These are phyloP conservation scores for Volvox reticuliferus DNA, from an alignment of 139 green algal species.

Conservation along the genomic window DNA sequence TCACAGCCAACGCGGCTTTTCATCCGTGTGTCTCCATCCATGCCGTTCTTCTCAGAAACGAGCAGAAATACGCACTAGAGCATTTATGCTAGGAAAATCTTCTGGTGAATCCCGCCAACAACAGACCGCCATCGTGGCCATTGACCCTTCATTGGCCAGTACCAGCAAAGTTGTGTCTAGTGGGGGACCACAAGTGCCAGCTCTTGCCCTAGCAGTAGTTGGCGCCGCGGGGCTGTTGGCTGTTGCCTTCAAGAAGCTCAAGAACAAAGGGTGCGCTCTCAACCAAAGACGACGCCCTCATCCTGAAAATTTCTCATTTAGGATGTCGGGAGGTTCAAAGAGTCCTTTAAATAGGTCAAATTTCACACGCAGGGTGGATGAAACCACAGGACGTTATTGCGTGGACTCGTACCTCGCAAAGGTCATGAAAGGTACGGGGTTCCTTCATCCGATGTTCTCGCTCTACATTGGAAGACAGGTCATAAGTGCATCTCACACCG, in stretches of 20 bases:
- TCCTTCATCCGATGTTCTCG: background rate
- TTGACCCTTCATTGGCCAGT: background rate
- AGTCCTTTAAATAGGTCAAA: background rate
- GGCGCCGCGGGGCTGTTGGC: background rate
- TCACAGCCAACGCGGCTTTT: background rate
- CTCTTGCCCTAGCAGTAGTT: background rate
- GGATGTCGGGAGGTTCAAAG: background rate
- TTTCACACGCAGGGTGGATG: background rate
- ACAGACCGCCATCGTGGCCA: slow-evolving; percentile 25
- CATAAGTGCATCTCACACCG: no score
- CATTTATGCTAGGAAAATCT: background rate
- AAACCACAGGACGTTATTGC: slow-evolving; percentile 19
- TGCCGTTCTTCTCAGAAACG: background rate
- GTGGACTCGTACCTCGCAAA: slow-evolving; percentile 25
- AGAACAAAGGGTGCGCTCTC: background rate
- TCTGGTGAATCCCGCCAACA: background rate
- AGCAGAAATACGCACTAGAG: background rate
- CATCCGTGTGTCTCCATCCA: background rate
- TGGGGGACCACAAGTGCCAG: background rate
- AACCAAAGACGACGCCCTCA: background rate
- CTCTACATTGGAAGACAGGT: no score
- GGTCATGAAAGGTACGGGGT: slow-evolving; percentile 35
- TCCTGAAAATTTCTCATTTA: background rate
- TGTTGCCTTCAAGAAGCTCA: slow-evolving; percentile 17
- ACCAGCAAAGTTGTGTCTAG: background rate